Evolutionary conservation across 2,329 filamentous ascomycete species (phyloP).

Genomic region (Cladosporium sp.): DNA sequence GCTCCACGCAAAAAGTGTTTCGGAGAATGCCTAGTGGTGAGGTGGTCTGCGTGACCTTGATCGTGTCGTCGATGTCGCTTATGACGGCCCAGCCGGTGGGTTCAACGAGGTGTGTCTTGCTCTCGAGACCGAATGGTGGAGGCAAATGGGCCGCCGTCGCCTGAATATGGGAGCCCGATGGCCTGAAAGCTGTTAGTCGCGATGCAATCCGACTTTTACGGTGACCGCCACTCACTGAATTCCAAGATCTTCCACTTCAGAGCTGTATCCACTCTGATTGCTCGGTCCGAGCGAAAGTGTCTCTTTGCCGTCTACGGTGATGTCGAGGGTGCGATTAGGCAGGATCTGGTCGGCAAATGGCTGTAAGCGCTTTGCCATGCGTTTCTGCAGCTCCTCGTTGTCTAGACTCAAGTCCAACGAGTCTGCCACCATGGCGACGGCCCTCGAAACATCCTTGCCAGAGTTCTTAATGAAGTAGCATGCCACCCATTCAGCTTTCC

Average conservation of each 20-base stretch:
- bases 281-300: slow-evolving; percentile 33
- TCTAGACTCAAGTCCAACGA: slow-evolving; percentile 58
- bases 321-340: slow-evolving; percentile 64
- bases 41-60: slow-evolving; percentile 83
- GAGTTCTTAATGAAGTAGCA: slow-evolving; percentile 74
- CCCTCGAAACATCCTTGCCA: slow-evolving; percentile 61
- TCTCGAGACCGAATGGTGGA: slow-evolving; percentile 44
- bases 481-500: slow-evolving; percentile 79
- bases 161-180: slow-evolving; percentile 14
- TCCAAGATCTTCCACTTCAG: slow-evolving; percentile 27
- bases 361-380: slow-evolving; percentile 63
- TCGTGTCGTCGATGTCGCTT: slow-evolving; percentile 91
- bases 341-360: slow-evolving; percentile 77
- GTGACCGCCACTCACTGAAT: slow-evolving; percentile 17
- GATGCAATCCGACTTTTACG: too few relatives aligned
- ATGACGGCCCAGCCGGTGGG: slow-evolving; percentile 80
- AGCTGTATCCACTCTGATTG: slow-evolving; percentile 30
- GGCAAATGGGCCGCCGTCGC: slow-evolving; percentile 24
- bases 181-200: not conserved
- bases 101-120: slow-evolving; percentile 70
- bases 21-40: slow-evolving; percentile 75
- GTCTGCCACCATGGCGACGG: slow-evolving; percentile 67
- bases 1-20: slow-evolving; percentile 73
- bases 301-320: slow-evolving; percentile 50
- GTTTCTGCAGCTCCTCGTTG: slow-evolving; percentile 52